A percentile compares a stretch with the other conserved stretches of the same genome.
These are phyloP conservation scores for Penicillium flavigenum DNA, from an alignment of 495 filamentous ascomycete genomes.

Conservation along the genomic window DNA sequence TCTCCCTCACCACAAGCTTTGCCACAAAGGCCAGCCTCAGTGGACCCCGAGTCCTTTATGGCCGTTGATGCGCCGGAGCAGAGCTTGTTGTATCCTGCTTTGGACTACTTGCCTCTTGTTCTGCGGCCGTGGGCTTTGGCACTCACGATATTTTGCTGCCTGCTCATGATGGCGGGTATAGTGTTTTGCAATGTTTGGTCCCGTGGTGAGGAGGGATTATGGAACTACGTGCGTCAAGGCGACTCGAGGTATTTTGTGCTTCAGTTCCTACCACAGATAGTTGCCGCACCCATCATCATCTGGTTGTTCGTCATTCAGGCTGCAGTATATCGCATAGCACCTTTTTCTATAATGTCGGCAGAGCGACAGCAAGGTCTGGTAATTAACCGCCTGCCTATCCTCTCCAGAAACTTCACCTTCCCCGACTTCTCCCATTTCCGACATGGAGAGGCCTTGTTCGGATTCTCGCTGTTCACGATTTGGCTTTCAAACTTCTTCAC, in stretches of 20 bases:
- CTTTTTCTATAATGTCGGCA: conserved; percentile 73
- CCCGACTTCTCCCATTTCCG: conserved; percentile 59
- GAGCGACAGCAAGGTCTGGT: conserved; percentile 39
- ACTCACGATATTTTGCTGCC: conserved; percentile 55
- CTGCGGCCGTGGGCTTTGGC: conserved; percentile 62
- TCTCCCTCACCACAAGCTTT: conserved; percentile 31
- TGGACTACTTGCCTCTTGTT: conserved; percentile 65
- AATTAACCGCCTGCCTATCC: conserved; percentile 43
- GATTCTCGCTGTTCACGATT: conserved; percentile 53
- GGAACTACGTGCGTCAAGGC: conserved; percentile 62
- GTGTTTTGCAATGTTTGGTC: conserved; percentile 75
- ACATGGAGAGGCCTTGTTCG: conserved; percentile 54
- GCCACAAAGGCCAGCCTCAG: conserved; percentile 32
- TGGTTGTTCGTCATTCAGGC: conserved; percentile 72
- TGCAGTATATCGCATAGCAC: conserved; percentile 73
- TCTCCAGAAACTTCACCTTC: conserved; percentile 54
- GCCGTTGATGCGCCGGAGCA: conserved; percentile 48
- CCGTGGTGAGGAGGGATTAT: conserved; percentile 59
- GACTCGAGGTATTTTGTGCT: conserved; percentile 81
- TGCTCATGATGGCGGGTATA: conserved; percentile 70
- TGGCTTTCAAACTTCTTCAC: conserved; percentile 65
- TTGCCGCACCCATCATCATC: conserved; percentile 70
- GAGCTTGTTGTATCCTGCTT: conserved; percentile 49
- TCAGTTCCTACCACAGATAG: conserved; percentile 74
- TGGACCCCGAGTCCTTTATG: conserved; percentile 53